A percentile compares a stretch with the other conserved stretches of the same genome.
These are phyloP conservation scores for Wickerhamiella vanderwaltii DNA, from an alignment of 805 yeast species.

Conservation along the genomic window DNA sequence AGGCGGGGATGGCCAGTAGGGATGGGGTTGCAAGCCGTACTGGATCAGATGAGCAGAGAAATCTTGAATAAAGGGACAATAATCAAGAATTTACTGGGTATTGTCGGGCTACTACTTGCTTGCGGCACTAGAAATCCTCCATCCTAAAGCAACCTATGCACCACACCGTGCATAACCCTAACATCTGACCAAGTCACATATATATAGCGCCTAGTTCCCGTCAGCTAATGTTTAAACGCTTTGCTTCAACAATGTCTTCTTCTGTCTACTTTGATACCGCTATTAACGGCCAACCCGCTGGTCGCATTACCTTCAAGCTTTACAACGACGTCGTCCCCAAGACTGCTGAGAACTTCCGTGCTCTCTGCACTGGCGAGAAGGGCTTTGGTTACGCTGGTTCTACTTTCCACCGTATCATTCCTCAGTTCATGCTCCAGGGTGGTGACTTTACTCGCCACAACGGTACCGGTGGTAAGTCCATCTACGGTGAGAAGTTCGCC, in stretches of 20 bases:
- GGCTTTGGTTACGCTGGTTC: constrained; percentile 83
- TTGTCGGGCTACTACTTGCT: too few relatives aligned
- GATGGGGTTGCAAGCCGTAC: too few relatives aligned
- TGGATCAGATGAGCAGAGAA: too few relatives aligned
- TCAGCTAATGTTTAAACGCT: constrained; percentile 10
- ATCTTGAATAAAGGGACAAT: too few relatives aligned
- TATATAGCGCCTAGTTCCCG: constrained; percentile 7
- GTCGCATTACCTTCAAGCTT: constrained; percentile 76
- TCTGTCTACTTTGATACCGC: constrained; percentile 68
- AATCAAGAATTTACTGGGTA: too few relatives aligned
- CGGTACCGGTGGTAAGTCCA: constrained; percentile 75
- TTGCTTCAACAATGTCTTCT: constrained; percentile 4
- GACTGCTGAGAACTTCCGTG: constrained; percentile 94
- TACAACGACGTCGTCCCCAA: constrained; percentile 88
- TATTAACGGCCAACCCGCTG: constrained; percentile 66
- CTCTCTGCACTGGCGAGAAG: constrained; percentile 86
- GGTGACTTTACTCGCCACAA: constrained; percentile 73
- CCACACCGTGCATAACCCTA: constrained; percentile 4
- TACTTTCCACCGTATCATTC: constrained; percentile 93
- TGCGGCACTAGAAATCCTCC: too few relatives aligned
- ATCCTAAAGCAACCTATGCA: constrained; percentile 7
- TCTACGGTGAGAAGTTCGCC: constrained; percentile 75
- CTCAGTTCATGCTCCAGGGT: constrained; percentile 94
- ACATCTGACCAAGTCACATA: neutral
- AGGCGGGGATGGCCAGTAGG: too few relatives aligned